Evolutionary conservation across 176 grass and related monocot genomes (phyloP), one percentile per base, ranked within the genome.

Genomic region (Chloris gayana): DNA sequence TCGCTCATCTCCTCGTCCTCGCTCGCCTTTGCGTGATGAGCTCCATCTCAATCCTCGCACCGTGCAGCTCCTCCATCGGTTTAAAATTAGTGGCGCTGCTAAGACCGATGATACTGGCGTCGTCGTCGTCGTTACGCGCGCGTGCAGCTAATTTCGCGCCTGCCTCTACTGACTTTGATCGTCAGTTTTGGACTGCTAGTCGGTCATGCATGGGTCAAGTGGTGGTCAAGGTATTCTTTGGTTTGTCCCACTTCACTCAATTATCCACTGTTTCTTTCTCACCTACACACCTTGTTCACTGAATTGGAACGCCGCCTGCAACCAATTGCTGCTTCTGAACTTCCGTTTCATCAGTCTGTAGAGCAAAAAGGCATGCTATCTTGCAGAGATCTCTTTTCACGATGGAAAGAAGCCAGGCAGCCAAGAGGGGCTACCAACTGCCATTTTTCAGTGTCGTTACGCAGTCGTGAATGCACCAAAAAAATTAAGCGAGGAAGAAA

Each of bases 121-220:
- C 3, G 14, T 75, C 3, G 14, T 75, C 63, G 81, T 88, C 74
- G 74, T 76, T 69, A 63, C 63, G 59, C 42, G 70, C 63, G 49
- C 62, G 9, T 34, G 32, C 62, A 80, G 81, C 81, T 88, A 68
- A 84, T 80, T 84, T 84, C 60, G 67, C 67, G 47, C 74, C 60
- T 59, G 86, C 75, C 75, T 74, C 79, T 44, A 11, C 69, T 57
- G 74, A 79, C 85, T 46, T n/a, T n/a, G 80, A 29, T 63, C 37
- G 29, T 46, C 59, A 63, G 39, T 9, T 64, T 14, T 41, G 39
- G 58, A 31, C 38, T 1, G 13, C 29, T 76, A 27, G 21, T 47
- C 6, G 14, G 18, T 22, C 12, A 22, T 18, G 11, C 12, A 1
- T 42, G 29, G 72, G 79, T 70, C 85, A 64, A 35, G 47, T 64